Base-by-base conservation (phyloP, 345 rosid species). In the Gossypium australe region DNA sequence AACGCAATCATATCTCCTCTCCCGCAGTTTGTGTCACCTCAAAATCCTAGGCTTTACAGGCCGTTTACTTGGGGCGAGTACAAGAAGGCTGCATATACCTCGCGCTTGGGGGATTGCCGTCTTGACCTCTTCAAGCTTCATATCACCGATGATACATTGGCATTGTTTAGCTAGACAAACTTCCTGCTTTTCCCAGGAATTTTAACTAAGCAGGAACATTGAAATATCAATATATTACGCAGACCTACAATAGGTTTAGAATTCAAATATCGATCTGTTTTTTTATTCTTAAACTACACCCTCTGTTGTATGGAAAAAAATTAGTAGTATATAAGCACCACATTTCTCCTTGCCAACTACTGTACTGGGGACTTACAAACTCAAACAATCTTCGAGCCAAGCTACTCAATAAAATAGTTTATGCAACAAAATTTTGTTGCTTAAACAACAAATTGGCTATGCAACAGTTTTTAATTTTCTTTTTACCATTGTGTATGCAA, bases 21-120 rank as follows among this genome's bases (percentile, higher is more conserved):
- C 7, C 91, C 88, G 2, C 84, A 87, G 20, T 72, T 84, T 86
- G 88, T 95, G 1, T 83, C 96, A 9, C 76, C 87, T 1, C 72
- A 60, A 14, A 84, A 80, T 59, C 98, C 97, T 0, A 47, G 67
- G 12, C 75, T 74, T 10, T 95, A 88, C 68, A 85, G 80, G 61
- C 76, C 90, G 3, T 95, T 91, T 86, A 90, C 94, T 14, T 95
- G 99, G 99, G 72, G 85, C 45, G 94, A 95, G 44, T 93, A 82
- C 79, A 92, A 92, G 80, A 90, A 86, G 62, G 92, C 91, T 22
- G 85, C 90, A 2, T 93, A 87, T 79, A 83, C 98, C 34, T 84
- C 63, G 12, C 63, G 38, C 63, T 58, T 58, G 17, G 63, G 34
- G 63, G 63, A 58, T 24, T 58, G 63, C 61, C 93, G 97, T 57